These are phyloP conservation scores for Fraxinus sp. DNA, from an alignment of 305 asterid genomes.

Conservation along the genomic window DNA sequence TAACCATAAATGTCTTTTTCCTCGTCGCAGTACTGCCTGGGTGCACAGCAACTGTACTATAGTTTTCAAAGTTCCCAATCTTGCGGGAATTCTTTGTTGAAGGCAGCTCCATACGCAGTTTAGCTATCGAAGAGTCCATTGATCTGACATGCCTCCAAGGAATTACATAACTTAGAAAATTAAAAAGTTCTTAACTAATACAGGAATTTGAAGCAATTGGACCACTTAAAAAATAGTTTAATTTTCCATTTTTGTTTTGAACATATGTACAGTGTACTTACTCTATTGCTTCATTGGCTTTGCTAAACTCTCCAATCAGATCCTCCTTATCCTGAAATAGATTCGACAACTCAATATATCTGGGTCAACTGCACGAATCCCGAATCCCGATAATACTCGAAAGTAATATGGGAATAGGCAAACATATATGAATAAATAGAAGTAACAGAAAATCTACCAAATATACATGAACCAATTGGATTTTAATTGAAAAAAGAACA, in stretches of 20 bases:
- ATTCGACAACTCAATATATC: background rate
- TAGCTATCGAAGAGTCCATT: constrained; percentile 49
- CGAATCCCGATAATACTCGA: background rate
- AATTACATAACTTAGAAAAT: background rate
- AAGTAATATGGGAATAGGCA: background rate
- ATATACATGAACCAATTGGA: background rate
- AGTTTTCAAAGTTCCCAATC: constrained; percentile 30
- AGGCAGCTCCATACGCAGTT: constrained; percentile 53
- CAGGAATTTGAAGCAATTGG: background rate
- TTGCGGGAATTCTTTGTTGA: constrained; percentile 32
- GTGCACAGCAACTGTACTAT: constrained; percentile 9
- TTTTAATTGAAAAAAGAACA: background rate
- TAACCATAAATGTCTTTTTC: constrained; percentile 62
- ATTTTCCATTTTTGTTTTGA: background rate
- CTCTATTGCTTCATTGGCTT: constrained; percentile 60
- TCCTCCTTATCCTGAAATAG: constrained; percentile 44
- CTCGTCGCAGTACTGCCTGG: constrained; percentile 11
- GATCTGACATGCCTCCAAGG: constrained; percentile 36
- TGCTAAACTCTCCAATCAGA: constrained; percentile 42
- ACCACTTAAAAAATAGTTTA: background rate
- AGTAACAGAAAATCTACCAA: background rate
- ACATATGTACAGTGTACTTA: constrained; percentile 30
- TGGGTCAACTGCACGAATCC: background rate
- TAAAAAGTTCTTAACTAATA: background rate
- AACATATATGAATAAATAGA: background rate